Conservation (phyloP, 352 stramenopile genomes). For the Pythium phragmiticola region DNA sequence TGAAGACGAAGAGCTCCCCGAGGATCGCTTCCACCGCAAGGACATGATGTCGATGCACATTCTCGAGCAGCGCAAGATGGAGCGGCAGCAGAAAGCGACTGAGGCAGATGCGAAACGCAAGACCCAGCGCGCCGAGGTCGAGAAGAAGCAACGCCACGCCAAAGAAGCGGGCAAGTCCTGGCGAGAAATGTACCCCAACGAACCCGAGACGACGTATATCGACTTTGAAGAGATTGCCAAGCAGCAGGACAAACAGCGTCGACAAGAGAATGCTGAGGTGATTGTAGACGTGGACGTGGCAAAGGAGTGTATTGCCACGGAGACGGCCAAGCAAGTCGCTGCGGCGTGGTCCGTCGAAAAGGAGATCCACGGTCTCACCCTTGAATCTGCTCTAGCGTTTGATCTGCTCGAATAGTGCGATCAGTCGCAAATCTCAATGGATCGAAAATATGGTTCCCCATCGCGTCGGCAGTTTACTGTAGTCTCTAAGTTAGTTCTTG, state of each 20-base stretch:
- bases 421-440: neutral
- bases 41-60: slow-evolving; percentile 89
- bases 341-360: slow-evolving; percentile 52
- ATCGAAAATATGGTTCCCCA: neutral
- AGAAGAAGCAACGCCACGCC: slow-evolving; percentile 55
- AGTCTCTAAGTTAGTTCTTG: slow-evolving; percentile 36
- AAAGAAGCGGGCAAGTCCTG: slow-evolving; percentile 63
- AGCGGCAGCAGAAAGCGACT: slow-evolving; percentile 59
- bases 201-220: slow-evolving; percentile 75
- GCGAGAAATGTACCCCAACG: slow-evolving; percentile 77
- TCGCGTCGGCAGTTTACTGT: too few species aligned
- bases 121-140: slow-evolving; percentile 39
- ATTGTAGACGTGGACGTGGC: neutral
- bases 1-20: slow-evolving; percentile 74
- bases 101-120: slow-evolving; percentile 55
- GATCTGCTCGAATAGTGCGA: slow-evolving; percentile 40
- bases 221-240: slow-evolving; percentile 70
- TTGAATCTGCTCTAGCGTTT: slow-evolving; percentile 68
- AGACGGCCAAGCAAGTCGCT: slow-evolving; percentile 43
- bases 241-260: slow-evolving; percentile 34
- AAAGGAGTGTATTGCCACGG: slow-evolving; percentile 33
- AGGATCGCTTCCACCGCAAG: slow-evolving; percentile 76
- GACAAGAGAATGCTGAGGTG: neutral
- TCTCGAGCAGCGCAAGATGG: slow-evolving; percentile 62
- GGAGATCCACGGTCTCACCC: slow-evolving; percentile 30